Evolutionary conservation across 2,329 filamentous ascomycete genomes (phyloP), one percentile per base, ranked within the genome.

Genomic region (Decorospora gaudefroyi): DNA sequence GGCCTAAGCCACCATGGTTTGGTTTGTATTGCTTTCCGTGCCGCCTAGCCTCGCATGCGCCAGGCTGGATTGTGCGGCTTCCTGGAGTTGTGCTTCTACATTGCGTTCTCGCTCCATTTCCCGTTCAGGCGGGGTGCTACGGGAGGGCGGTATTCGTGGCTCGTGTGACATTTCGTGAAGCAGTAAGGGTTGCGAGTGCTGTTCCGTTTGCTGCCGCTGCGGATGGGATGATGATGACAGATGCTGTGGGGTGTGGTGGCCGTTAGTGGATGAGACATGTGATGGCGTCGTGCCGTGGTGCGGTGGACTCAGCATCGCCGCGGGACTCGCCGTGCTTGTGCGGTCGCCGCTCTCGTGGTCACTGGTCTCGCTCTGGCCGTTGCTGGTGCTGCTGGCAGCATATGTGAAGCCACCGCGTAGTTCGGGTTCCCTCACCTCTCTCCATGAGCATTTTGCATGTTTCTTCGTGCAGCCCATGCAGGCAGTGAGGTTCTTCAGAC

Each of bases 391-490:
- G 7, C 53, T 52, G 4, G 49, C 46, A 2, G 57, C 52, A 23
- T 65, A 60, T 1, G 61, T 44, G 21, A 60, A 63, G n/a, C 42
- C 48, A 22, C 61, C 60, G 11, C 63, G 62, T 23, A 82, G 53
- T 58, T 95, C 90, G 3, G 86, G 85, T 21, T 88, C 83, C 11
- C 82, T 84, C n/a, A 93, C 82, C 30, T 87, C 83, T 55, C 85
- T 87, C 90, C 90, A 95, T 10, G 84, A 85, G 67, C 90, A 95
- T 61, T 90, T 91, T 13, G 88, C 88, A 65, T 95, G 90, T 67
- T 95, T 95, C 67, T 88, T 91, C 0, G 90, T 95, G 68, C 90
- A 95, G 15, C 88, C 89, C 68, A 86, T 83, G 63, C 90, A 95
- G 6, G 89, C 88, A 0, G 89, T 95, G 26, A 93, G 76, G 51